Evolutionary conservation across 2,329 filamentous ascomycete species (phyloP), one percentile per base, ranked within the genome.

Genomic region (Didymella glomerata): DNA sequence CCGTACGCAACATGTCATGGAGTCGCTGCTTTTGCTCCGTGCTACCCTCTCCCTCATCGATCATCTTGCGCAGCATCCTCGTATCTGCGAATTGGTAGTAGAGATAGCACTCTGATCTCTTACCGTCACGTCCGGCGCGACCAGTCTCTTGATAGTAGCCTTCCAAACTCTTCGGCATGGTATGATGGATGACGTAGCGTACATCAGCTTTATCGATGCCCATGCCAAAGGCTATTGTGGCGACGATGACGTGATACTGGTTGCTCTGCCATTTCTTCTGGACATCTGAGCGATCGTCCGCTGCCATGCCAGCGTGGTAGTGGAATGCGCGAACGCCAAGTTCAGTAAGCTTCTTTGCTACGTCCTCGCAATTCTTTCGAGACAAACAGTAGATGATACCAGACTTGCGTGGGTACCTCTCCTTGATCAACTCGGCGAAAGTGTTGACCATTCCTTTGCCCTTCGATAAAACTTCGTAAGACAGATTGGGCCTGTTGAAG

Each of bases 61-160:
- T 97, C 86, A 98, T 90, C 61, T 87, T 88, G 68, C 88, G 89
- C 25, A 97, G 81, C 52, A 86, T 84, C 48, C 83, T 85, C 50
- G 90, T 88, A 74, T 99, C 95, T 60, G 81, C 84, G 71, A 92
- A 96, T 44, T 87, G 87, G 70, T 95, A 99, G 77, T 90, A 98
- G 14, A 99, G 84, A 74, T 93, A 95, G 79, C 95, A 99, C 57
- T 90, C 89, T 7, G 95, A 97, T 20, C 84, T 85, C 66, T 92
- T 88, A 9, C 94, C 94, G 75, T 99, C 95, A 74, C 95, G 87
- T 7, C 95, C 95, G 58, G 96, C 95, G 68, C 95, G 90, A 1
- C 95, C 95, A 44, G 95, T 99, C 77, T 99, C 95, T 75, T 99
- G 95, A 72, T 99, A 99, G 76, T 99, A 99, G 0, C 95, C 95